Evolutionary conservation across 202 grass and related monocot species (phyloP).

Genomic region (Digitaria exilis): DNA sequence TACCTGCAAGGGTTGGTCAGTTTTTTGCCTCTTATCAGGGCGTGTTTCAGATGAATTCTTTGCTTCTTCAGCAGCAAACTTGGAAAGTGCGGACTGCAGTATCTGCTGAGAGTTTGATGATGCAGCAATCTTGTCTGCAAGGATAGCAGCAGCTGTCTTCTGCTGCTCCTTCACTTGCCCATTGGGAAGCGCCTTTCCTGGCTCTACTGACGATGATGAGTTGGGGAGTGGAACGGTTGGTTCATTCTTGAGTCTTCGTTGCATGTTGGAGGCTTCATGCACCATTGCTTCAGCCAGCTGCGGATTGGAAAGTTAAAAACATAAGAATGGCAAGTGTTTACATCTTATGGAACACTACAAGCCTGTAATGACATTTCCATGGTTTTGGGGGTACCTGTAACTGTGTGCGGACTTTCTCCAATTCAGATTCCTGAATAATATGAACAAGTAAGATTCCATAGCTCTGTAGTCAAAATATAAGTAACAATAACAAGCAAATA

Average conservation of each 20-base stretch:
- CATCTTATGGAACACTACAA: slow-evolving; percentile 24
- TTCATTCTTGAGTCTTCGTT: slow-evolving; percentile 80
- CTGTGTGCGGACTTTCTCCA: slow-evolving; percentile 87
- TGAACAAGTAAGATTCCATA: slow-evolving; percentile 33
- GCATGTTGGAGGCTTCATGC: slow-evolving; percentile 81
- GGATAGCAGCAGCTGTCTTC: slow-evolving; percentile 82
- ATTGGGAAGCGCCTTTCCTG: slow-evolving; percentile 52
- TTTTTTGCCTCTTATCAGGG: slow-evolving; percentile 60
- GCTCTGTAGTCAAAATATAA: slow-evolving; percentile 11
- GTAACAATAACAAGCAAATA: slow-evolving; percentile 27
- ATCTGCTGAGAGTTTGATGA: slow-evolving; percentile 91
- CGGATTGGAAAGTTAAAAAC: slow-evolving; percentile 21
- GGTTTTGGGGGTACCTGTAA: slow-evolving; percentile 53
- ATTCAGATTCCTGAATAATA: slow-evolving; percentile 79
- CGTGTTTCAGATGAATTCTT: slow-evolving; percentile 55
- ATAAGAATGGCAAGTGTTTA: slow-evolving; percentile 32
- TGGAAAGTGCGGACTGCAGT: slow-evolving; percentile 94
- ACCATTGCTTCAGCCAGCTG: slow-evolving; percentile 82
- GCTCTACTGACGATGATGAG: slow-evolving; percentile 30
- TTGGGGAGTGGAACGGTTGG: slow-evolving; percentile 47
- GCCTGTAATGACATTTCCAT: neutral
- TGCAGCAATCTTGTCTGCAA: slow-evolving; percentile 84
- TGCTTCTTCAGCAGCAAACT: slow-evolving; percentile 85
- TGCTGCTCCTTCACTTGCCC: slow-evolving; percentile 52
- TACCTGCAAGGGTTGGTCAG: slow-evolving; percentile 44